Evolutionary conservation across 805 yeast genomes (phyloP).

Genomic region (Grigorovia jiainica): DNA sequence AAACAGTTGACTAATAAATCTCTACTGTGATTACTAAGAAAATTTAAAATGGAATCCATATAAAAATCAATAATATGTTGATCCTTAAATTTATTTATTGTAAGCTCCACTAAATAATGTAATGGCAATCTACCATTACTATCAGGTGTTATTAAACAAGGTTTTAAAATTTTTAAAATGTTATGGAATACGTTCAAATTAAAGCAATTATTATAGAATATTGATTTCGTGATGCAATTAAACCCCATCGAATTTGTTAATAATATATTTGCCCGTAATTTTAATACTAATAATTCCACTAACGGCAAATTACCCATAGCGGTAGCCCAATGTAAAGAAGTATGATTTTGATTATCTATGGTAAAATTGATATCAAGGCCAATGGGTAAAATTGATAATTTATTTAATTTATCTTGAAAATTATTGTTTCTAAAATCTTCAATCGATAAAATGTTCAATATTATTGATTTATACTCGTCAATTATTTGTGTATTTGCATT

Average conservation of each 20-base stretch:
- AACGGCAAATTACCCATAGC: constrained; percentile 63
- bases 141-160: constrained; percentile 64
- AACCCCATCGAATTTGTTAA: constrained; percentile 48
- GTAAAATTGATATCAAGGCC: constrained; percentile 57
- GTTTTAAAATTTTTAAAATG: constrained; percentile 50
- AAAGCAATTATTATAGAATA: constrained; percentile 63
- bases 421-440: constrained; percentile 21
- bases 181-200: constrained; percentile 52
- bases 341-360: constrained; percentile 73
- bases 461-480: constrained; percentile 22
- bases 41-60: constrained; percentile 39
- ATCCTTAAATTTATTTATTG: constrained; percentile 39
- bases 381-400: constrained; percentile 47
- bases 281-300: constrained; percentile 41
- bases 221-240: constrained; percentile 59
- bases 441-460: constrained; percentile 25
- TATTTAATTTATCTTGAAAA: constrained; percentile 11
- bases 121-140: constrained; percentile 61
- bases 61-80: constrained; percentile 47
- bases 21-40: constrained; percentile 31
- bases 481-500: background rate
- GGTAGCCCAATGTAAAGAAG: constrained; percentile 79
- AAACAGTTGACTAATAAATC: constrained; percentile 46
- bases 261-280: constrained; percentile 52
- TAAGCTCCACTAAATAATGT: constrained; percentile 54